Percentiles rank a stretch among this genome's conserved stretches.
Conservation (phyloP, 495 filamentous ascomycete species). For the Chaetomium cochliodes region DNA sequence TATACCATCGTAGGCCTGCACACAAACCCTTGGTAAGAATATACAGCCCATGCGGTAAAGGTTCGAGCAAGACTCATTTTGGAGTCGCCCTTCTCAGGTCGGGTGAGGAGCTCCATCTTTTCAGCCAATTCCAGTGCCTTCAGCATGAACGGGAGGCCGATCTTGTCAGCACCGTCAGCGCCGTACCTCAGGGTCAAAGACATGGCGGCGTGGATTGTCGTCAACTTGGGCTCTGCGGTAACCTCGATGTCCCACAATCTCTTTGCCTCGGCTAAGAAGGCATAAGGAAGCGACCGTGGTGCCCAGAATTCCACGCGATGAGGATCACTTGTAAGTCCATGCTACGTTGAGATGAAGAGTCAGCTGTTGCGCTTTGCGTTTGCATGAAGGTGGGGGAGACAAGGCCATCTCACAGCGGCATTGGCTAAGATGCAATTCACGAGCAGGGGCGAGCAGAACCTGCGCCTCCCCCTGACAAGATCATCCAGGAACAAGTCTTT, state of each 20-base stretch:
- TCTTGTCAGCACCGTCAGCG: conserved; percentile 35
- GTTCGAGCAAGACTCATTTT: conserved; percentile 27
- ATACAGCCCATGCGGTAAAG: conserved; percentile 40
- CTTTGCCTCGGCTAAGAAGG: conserved; percentile 41
- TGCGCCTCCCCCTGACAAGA: conserved; percentile 25
- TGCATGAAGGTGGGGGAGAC: too few species aligned
- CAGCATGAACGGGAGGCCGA: conserved; percentile 35
- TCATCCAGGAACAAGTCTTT: conserved; percentile 39
- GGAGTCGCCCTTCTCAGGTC: background rate
- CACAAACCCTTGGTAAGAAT: conserved; percentile 36
- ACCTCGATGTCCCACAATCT: conserved; percentile 41
- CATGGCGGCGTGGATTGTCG: conserved; percentile 38
- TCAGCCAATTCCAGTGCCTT: conserved; percentile 37
- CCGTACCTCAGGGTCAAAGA: conserved; percentile 33
- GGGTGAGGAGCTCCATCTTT: conserved; percentile 34
- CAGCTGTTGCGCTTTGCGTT: background rate
- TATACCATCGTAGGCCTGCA: background rate
- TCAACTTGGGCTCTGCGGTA: conserved; percentile 22
- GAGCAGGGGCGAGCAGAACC: conserved; percentile 39
- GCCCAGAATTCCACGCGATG: conserved; percentile 39
- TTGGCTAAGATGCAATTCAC: conserved; percentile 37
- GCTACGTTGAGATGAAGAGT: conserved; percentile 22
- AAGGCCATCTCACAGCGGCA: conserved; percentile 28
- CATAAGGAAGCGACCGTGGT: conserved; percentile 36
- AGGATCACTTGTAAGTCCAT: conserved; percentile 26